These are phyloP conservation scores for Puccinia polysora DNA, from an alignment of 1,284 basidiomycete genomes.

Conservation along the genomic window DNA sequence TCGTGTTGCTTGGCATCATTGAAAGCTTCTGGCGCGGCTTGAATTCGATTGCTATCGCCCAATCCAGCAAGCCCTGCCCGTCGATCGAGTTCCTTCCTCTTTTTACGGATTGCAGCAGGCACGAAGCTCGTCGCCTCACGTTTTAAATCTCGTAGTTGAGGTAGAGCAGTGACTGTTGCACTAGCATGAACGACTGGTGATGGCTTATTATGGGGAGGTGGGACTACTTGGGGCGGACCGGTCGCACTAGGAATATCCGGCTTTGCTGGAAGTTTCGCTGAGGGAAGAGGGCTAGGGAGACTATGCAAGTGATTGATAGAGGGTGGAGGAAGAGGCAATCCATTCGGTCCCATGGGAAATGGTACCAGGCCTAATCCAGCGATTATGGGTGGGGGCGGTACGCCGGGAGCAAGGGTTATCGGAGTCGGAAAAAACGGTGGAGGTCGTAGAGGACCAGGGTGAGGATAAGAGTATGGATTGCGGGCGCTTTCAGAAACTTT, in stretches of 20 bases:
- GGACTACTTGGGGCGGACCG: neutral
- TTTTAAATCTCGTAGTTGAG: constrained; percentile 51
- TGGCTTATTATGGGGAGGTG: neutral
- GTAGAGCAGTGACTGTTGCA: constrained; percentile 49
- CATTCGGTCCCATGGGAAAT: constrained; percentile 39
- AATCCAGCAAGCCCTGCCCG: constrained; percentile 47
- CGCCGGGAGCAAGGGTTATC: constrained; percentile 18
- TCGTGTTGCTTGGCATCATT: constrained; percentile 24
- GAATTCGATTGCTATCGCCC: constrained; percentile 47
- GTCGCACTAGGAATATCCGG: neutral
- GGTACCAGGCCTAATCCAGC: constrained; percentile 19
- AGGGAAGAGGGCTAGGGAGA: constrained; percentile 23
- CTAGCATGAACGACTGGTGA: constrained; percentile 31
- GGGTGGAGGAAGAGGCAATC: constrained; percentile 37
- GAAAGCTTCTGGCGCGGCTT: constrained; percentile 46
- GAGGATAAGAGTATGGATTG: neutral
- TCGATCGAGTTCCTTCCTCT: constrained; percentile 47
- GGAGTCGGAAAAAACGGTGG: constrained; percentile 23
- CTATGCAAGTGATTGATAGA: constrained; percentile 19
- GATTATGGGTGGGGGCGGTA: constrained; percentile 37
- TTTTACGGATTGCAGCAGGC: constrained; percentile 49
- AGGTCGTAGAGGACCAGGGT: constrained; percentile 10
- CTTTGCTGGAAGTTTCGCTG: constrained; percentile 37
- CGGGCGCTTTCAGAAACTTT: neutral
- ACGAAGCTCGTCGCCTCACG: constrained; percentile 51